Conservation (phyloP, 2,329 filamentous ascomycete species). For the Helminthosporium solani region DNA sequence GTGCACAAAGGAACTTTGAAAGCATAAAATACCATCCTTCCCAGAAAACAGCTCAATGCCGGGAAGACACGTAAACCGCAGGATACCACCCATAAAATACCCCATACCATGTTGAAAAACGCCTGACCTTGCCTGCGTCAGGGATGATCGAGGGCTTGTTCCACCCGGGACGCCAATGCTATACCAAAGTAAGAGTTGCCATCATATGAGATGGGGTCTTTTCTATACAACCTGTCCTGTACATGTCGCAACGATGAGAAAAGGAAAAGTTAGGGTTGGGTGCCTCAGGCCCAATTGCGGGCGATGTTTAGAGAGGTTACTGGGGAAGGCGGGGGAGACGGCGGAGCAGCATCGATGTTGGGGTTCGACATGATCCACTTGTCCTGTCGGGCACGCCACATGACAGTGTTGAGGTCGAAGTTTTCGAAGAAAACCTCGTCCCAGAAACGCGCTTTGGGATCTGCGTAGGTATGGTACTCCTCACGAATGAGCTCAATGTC, state of each 20-base stretch:
- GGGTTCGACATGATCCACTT: slow-evolving; percentile 25
- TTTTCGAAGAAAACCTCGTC: slow-evolving; percentile 49
- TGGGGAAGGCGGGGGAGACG: slow-evolving; percentile 22
- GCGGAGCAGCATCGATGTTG: slow-evolving; percentile 22
- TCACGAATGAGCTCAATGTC: slow-evolving; percentile 60
- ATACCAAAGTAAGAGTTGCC: slow-evolving; percentile 1
- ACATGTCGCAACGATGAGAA: neutral
- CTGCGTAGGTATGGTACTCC: slow-evolving; percentile 69
- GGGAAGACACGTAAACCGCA: too few relatives aligned
- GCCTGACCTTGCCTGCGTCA: neutral
- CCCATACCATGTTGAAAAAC: neutral
- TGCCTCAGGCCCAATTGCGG: neutral
- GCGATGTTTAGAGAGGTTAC: slow-evolving; percentile 12
- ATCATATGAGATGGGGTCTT: neutral
- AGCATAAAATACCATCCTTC: too few relatives aligned
- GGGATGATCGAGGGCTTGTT: neutral
- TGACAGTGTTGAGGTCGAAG: slow-evolving; percentile 46
- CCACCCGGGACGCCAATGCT: slow-evolving; percentile 5
- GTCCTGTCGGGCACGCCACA: slow-evolving; percentile 41
- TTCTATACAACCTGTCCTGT: neutral
- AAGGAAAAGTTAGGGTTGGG: neutral
- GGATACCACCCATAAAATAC: neutral
- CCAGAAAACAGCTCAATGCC: too few relatives aligned
- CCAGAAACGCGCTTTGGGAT: slow-evolving; percentile 51
- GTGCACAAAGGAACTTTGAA: too few relatives aligned